phyloP scores from a whole-genome alignment of 768 basidiomycete species.

The Antrodiella citrinella region DNA sequence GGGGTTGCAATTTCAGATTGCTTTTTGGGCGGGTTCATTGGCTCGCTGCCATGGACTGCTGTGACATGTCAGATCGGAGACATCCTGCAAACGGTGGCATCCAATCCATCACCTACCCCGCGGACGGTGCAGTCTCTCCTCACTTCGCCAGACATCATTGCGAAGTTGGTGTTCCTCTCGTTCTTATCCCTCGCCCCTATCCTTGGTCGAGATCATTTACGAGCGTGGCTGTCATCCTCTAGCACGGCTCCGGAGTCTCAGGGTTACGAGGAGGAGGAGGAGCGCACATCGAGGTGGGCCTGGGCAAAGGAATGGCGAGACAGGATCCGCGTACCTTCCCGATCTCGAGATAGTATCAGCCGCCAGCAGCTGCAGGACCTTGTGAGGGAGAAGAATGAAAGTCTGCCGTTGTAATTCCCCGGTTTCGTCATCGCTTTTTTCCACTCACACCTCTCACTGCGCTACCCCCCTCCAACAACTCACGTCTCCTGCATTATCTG shows the following conservation, averaged over 20 bases:
- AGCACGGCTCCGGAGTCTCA: constrained; percentile 9
- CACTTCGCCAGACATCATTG: constrained; percentile 71
- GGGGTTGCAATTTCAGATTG: constrained; percentile 72
- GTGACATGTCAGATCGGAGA: constrained; percentile 89
- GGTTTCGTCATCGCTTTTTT: background rate
- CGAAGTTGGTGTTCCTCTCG: constrained; percentile 78
- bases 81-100: constrained; percentile 77
- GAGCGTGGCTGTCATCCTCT: constrained; percentile 40
- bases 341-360: constrained; percentile 36
- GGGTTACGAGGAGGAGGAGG: constrained; percentile 21
- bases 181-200: constrained; percentile 84
- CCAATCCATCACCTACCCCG: constrained; percentile 57
- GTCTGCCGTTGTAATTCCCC: constrained; percentile 15
- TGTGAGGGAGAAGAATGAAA: constrained; percentile 43
- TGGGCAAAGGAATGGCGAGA: constrained; percentile 67
- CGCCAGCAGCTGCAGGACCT: constrained; percentile 41
- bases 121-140: constrained; percentile 83
- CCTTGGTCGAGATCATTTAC: constrained; percentile 60
- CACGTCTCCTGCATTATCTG: background rate
- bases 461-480: background rate
- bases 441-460: too few species aligned
- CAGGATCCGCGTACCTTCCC: constrained; percentile 48
- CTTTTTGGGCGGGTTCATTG: constrained; percentile 75
- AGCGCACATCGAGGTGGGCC: constrained; percentile 39
- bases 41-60: constrained; percentile 82